Evolutionary conservation across 345 rosid genomes (phyloP).

Genomic region (Eucalyptus shirleyi): DNA sequence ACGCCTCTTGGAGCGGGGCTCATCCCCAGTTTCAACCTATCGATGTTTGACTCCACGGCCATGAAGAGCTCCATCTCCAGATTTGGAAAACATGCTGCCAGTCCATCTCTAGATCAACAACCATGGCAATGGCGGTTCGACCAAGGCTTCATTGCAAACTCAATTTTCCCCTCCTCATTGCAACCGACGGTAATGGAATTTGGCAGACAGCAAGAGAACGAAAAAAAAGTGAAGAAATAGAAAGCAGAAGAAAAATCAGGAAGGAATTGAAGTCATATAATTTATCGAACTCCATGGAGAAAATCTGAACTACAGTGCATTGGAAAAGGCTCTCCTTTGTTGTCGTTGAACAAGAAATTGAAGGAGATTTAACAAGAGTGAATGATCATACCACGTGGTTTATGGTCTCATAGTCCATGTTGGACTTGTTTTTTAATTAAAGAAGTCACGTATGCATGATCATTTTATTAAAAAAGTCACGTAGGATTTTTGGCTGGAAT

Average conservation of each 20-base stretch:
- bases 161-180: not conserved
- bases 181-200: not conserved
- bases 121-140: not conserved
- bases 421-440: not conserved
- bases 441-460: too few relatives aligned
- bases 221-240: too few relatives aligned
- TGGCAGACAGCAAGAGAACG: not conserved
- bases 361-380: not conserved
- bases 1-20: not conserved
- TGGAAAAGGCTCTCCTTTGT: not conserved
- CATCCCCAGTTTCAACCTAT: not conserved
- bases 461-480: too few relatives aligned
- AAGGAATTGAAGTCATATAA: not conserved
- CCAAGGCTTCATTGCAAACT: not conserved
- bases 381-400: too few relatives aligned
- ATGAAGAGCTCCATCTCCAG: not conserved
- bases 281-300: not conserved
- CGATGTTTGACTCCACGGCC: not conserved
- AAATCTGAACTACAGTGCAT: not conserved
- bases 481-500: too few relatives aligned
- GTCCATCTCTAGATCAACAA: not conserved
- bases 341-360: not conserved
- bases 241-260: not conserved
- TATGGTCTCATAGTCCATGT: not conserved
- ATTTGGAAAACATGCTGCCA: not conserved